Percentiles rank a stretch among this genome's conserved stretches.
phyloP scores from a whole-genome alignment of 495 filamentous ascomycete species.

The Letharia columbiana region DNA sequence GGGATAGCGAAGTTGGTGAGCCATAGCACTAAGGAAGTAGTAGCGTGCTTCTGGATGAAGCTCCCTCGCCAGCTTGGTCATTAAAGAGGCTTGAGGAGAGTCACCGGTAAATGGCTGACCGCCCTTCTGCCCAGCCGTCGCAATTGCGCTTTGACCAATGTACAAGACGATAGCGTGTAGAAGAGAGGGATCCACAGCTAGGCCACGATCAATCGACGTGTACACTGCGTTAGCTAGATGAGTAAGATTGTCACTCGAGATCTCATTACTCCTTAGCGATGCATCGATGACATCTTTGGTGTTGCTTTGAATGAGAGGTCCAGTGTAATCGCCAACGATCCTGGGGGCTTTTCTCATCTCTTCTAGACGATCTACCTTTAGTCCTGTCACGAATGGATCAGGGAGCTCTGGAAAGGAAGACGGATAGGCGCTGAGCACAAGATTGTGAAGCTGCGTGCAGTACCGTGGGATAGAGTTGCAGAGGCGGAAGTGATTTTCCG shows the following conservation, averaged over 20 bases:
- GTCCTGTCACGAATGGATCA: conserved; percentile 68
- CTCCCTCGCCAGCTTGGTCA: conserved; percentile 66
- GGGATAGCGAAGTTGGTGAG: conserved; percentile 85
- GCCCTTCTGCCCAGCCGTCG: conserved; percentile 46
- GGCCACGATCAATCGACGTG: conserved; percentile 27
- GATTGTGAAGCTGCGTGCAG: conserved; percentile 80
- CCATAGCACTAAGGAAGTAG: conserved; percentile 73
- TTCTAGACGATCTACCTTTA: conserved; percentile 74
- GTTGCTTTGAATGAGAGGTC: conserved; percentile 49
- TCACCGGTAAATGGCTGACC: conserved; percentile 58
- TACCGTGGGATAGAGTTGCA: conserved; percentile 79
- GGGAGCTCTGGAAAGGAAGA: conserved; percentile 65
- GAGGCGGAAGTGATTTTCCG: conserved; percentile 75
- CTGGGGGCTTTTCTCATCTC: conserved; percentile 61
- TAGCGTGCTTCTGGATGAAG: conserved; percentile 73
- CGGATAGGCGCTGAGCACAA: conserved; percentile 78
- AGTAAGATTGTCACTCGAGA: conserved; percentile 57
- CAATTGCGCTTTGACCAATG: conserved; percentile 63
- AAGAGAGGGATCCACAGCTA: conserved; percentile 53
- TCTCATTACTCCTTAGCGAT: conserved; percentile 48
- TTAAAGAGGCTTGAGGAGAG: conserved; percentile 63
- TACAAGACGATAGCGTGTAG: conserved; percentile 78
- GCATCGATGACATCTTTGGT: conserved; percentile 62
- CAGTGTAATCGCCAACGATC: conserved; percentile 52
- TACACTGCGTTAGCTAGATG: conserved; percentile 61